Conservation (phyloP, 805 yeast genomes). For the Wickerhamomyces xylosicus region DNA sequence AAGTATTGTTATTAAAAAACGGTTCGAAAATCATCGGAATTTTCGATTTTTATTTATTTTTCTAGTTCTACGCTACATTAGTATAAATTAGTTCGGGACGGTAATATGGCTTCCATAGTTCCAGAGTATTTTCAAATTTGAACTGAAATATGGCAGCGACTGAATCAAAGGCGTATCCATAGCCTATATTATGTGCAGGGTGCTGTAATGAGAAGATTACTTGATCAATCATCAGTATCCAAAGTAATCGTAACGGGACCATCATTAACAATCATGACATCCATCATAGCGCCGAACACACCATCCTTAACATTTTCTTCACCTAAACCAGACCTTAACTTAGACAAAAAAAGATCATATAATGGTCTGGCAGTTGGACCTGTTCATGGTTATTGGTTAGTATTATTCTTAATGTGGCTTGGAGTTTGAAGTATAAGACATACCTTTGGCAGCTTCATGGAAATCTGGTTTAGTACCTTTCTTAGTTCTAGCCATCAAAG, state of each 20-base stretch:
- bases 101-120: too few relatives aligned
- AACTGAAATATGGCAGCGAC: too few relatives aligned
- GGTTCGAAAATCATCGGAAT: too few relatives aligned
- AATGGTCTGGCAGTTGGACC: slow-evolving; percentile 42
- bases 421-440: slow-evolving; percentile 7
- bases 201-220: too few relatives aligned
- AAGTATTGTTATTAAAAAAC: too few relatives aligned
- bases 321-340: slow-evolving; percentile 43
- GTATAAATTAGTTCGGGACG: too few relatives aligned
- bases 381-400: slow-evolving; percentile 42
- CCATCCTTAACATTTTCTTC: slow-evolving; percentile 74
- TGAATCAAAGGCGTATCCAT: too few relatives aligned
- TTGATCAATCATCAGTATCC: slow-evolving; percentile 40
- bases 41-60: too few relatives aligned
- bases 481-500: slow-evolving; percentile 72
- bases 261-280: slow-evolving; percentile 76
- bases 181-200: too few relatives aligned
- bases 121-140: too few relatives aligned
- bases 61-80: too few relatives aligned
- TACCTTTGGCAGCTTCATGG: slow-evolving; percentile 84
- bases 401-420: slow-evolving; percentile 11
- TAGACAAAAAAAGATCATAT: slow-evolving; percentile 38
- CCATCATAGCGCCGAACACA: slow-evolving; percentile 96
- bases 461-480: slow-evolving; percentile 96
- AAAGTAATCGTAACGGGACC: slow-evolving; percentile 87